Evolutionary conservation across 2,329 filamentous ascomycete species (phyloP), one percentile per base, ranked within the genome.

Genomic region (Lomentospora prolificans): DNA sequence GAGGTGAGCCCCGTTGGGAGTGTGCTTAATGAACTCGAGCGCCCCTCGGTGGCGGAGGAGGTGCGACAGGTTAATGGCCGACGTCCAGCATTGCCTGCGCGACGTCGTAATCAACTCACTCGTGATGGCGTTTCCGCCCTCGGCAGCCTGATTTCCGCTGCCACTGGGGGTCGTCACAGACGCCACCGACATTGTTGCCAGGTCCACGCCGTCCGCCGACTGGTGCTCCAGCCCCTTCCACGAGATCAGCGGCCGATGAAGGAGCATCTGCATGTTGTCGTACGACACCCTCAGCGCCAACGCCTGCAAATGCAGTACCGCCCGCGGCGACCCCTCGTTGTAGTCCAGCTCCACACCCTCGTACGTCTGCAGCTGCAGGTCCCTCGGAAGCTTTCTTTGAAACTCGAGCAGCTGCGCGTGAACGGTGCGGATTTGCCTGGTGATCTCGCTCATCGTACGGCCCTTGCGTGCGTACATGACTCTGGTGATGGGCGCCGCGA

Each of bases 351-450:
- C 12, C 14, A 7, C 22, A 3, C 22, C 22, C 44, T 27, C 44
- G 44, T 48, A 48, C 17, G 44, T 48, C 12, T 48, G 10, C 7
- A 48, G 44, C 10, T 22, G 17, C 44, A 48, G 22, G 22, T 48
- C 44, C 44, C 17, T 4, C 44, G 44, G 44, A 2, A 48, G 7
- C 44, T 12, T 10, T 19, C 44, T 17, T 19, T 48, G 12, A 9
- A 48, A 48, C 6, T 48, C 44, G 44, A 48, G 44, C 44, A 48
- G 17, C 44, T 48, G 44, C 44, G 44, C 44, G 44, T 48, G 44
- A 10, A 48, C 44, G 6, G 44, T 48, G 17, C 22, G 22, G 6
- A 48, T 48, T 19, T 48, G 44, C 17, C 22, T 6, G 17, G 44
- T 25, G 24, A 48, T 48, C 22, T 48, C 44, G 36, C 22, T 19